Percentiles rank a stretch among this genome's conserved stretches.
Evolutionary conservation across 2,329 filamentous ascomycete species (phyloP).

Genomic region (Pestalotiopsis sp.): DNA sequence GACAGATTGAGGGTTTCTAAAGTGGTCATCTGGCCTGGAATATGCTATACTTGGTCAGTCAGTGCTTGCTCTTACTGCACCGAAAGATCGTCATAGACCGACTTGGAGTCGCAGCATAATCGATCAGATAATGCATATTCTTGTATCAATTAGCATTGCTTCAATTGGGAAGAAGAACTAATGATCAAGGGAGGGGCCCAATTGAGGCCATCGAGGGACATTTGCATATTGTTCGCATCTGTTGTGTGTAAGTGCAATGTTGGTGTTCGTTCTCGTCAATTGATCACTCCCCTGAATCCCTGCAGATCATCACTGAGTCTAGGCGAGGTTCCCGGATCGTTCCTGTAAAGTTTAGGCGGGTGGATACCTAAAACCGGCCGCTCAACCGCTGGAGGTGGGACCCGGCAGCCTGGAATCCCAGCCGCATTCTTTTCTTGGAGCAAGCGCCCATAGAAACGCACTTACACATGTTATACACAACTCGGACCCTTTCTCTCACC

Average conservation of each 20-base stretch:
- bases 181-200: no score
- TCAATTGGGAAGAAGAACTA: no score
- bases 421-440: neutral
- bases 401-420: neutral
- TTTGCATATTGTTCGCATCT: neutral
- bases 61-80: neutral
- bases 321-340: neutral
- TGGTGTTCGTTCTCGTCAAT: neutral
- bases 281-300: neutral
- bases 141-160: no score
- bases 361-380: neutral
- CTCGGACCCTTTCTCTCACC: neutral
- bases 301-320: neutral
- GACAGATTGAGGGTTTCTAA: neutral
- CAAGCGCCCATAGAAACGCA: neutral
- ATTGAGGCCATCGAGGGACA: no score
- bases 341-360: neutral
- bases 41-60: neutral
- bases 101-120: neutral
- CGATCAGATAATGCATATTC: no score
- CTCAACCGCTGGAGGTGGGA: neutral
- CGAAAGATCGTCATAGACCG: neutral
- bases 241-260: neutral
- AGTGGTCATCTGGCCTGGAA: neutral
- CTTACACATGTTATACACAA: neutral